Conservation (phyloP, 768 basidiomycete species). For the Suillus occidentalis region DNA sequence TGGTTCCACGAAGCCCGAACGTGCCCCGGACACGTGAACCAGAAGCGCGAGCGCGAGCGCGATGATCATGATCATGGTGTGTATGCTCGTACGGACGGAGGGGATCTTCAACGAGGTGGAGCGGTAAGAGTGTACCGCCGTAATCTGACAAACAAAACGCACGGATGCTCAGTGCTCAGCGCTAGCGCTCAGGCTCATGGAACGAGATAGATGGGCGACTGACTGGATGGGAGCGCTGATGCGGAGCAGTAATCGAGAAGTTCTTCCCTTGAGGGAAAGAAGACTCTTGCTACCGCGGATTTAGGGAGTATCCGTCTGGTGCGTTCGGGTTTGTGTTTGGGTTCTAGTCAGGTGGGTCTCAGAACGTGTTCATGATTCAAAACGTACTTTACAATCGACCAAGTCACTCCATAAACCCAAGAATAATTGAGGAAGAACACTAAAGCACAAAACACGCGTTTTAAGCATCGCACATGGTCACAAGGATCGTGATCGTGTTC, state of each 20-base stretch:
- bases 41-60: background rate
- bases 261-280: constrained; percentile 60
- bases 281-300: constrained; percentile 58
- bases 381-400: constrained; percentile 64
- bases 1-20: background rate
- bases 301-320: constrained; percentile 63
- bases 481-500: too few species aligned
- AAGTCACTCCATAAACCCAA: constrained; percentile 69
- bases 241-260: constrained; percentile 56
- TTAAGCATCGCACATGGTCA: constrained; percentile 6
- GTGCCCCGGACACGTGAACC: background rate
- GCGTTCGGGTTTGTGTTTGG: too few species aligned
- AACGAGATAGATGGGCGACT: background rate
- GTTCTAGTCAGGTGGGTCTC: too few species aligned
- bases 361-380: constrained; percentile 2
- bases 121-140: constrained; percentile 58
- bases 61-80: too few species aligned
- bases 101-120: constrained; percentile 52
- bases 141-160: constrained; percentile 48
- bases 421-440: constrained; percentile 75
- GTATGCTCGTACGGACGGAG: constrained; percentile 22
- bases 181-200: too few species aligned
- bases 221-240: constrained; percentile 59
- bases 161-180: too few species aligned
- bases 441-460: constrained; percentile 23